These are phyloP conservation scores for Phoenix dactylifera DNA, from an alignment of 176 grass and related monocot genomes.

Conservation along the genomic window DNA sequence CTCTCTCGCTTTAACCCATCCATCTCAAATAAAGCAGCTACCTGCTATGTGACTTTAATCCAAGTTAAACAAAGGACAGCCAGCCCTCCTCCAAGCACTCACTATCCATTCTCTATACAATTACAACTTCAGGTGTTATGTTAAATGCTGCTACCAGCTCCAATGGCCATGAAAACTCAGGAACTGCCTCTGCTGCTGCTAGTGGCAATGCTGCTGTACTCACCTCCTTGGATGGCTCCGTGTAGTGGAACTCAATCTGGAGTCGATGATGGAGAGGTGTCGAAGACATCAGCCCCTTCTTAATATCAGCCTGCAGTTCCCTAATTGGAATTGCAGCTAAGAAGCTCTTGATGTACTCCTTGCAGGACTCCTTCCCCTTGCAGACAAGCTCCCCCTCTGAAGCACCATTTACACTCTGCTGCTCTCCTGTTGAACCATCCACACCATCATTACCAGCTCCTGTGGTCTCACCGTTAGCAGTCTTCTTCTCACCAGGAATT, in stretches of 20 bases:
- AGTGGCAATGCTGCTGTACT: too few species aligned
- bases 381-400: slow-evolving; percentile 3
- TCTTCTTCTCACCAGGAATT: slow-evolving; percentile 1
- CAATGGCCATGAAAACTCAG: too few species aligned
- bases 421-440: neutral
- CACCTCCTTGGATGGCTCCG: neutral
- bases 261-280: slow-evolving; percentile 10
- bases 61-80: too few species aligned
- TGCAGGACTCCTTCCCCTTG: slow-evolving; percentile 14
- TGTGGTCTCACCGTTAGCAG: neutral
- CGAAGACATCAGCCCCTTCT: neutral
- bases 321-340: slow-evolving; percentile 11
- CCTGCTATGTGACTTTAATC: too few species aligned
- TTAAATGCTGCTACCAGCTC: too few species aligned
- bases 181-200: too few species aligned
- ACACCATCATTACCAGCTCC: neutral
- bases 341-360: slow-evolving; percentile 18
- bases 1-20: too few species aligned
- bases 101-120: too few species aligned
- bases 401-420: neutral
- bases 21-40: too few species aligned
- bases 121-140: too few species aligned
- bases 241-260: slow-evolving; percentile 15
- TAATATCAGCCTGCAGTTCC: slow-evolving; percentile 10
- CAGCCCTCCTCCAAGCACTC: too few species aligned